A percentile compares a stretch with the other conserved stretches of the same genome.
Evolutionary conservation across 2,329 filamentous ascomycete genomes (phyloP).

Genomic region (Beauveria sp.): DNA sequence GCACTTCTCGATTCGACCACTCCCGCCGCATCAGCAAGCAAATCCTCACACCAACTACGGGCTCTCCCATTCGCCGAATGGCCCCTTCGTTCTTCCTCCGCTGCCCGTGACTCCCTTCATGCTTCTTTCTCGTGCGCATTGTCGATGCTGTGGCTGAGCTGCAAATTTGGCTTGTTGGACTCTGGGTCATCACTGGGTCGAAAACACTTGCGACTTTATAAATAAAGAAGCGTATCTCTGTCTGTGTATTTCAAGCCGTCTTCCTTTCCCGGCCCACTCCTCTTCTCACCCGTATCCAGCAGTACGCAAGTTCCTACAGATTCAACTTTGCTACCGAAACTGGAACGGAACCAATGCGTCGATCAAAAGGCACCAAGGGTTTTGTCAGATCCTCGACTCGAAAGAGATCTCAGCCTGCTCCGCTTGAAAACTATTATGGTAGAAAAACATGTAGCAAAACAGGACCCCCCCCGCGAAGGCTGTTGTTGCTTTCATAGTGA

Average conservation of each 20-base stretch:
- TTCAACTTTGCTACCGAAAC: not conserved
- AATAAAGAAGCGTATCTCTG: slow-evolving; percentile 10
- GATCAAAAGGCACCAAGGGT: not conserved
- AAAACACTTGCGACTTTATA: slow-evolving; percentile 7
- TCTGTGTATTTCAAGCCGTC: slow-evolving; percentile 1
- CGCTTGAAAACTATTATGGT: slow-evolving; percentile 45
- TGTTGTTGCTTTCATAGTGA: slow-evolving; percentile 5
- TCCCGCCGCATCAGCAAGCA: not conserved
- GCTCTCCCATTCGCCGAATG: not conserved
- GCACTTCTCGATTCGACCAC: not conserved
- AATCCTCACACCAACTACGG: not conserved
- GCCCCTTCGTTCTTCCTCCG: not conserved
- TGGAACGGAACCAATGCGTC: not conserved
- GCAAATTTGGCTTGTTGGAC: slow-evolving; percentile 54
- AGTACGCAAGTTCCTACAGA: not conserved
- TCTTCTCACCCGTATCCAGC: not conserved
- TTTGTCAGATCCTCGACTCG: not conserved
- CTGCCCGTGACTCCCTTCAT: not conserved
- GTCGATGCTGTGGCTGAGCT: slow-evolving; percentile 32
- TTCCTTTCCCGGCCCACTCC: not conserved
- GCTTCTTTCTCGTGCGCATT: not conserved
- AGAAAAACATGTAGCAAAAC: slow-evolving; percentile 18
- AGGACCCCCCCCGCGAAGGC: not conserved
- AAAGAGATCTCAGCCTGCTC: slow-evolving; percentile 31
- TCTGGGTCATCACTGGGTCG: slow-evolving; percentile 41